Evolutionary conservation across 2,329 filamentous ascomycete species (phyloP).

Genomic region (Neopestalotiopsis rosae): DNA sequence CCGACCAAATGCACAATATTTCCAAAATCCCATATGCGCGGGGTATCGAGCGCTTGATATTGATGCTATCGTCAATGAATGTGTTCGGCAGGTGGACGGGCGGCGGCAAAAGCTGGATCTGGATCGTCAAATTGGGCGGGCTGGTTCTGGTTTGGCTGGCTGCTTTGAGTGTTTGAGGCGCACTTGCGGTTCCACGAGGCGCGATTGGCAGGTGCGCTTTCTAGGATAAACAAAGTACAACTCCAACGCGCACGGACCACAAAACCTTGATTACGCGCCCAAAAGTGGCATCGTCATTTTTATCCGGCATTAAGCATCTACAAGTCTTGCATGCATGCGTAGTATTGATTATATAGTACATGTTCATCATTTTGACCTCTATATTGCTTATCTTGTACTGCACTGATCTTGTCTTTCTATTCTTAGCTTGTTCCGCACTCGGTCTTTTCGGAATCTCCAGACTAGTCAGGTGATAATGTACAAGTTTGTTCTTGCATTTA

Average conservation of each 20-base stretch:
- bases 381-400: no score
- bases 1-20: not conserved
- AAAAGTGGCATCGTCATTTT: not conserved
- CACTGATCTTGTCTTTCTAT: not conserved
- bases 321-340: not conserved
- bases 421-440: not conserved
- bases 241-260: not conserved
- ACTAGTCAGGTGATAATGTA: not conserved
- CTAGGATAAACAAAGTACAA: conserved; percentile 14
- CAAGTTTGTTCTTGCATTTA: not conserved
- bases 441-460: not conserved
- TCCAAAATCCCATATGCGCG: not conserved
- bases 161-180: conserved; percentile 8
- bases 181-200: conserved; percentile 11
- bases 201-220: conserved; percentile 10
- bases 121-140: not conserved
- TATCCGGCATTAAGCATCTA: not conserved
- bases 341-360: not conserved
- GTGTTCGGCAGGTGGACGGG: not conserved
- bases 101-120: not conserved
- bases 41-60: not conserved
- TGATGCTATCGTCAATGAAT: conserved; percentile 6
- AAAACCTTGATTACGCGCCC: not conserved
- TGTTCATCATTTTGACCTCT: not conserved
- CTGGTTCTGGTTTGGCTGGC: not conserved